Evolutionary conservation across 2,329 filamentous ascomycete species (phyloP).

Genomic region (Keithomyces neogunnii): DNA sequence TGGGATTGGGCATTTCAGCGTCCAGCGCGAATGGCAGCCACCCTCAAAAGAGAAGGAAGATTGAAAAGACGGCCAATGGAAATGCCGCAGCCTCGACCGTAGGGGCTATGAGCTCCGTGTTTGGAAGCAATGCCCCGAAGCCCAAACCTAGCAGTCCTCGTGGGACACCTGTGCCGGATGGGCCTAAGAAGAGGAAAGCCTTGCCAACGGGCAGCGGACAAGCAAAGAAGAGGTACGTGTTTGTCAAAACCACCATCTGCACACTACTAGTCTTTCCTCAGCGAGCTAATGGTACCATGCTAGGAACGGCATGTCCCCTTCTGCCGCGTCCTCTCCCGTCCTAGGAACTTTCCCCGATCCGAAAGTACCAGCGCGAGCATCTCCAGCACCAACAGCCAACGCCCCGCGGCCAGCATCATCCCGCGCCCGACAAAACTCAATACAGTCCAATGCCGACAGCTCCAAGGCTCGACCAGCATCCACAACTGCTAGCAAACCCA

Average conservation of each 20-base stretch:
- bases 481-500: constrained; percentile 41
- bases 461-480: constrained; percentile 21
- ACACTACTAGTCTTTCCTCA: constrained; percentile 1
- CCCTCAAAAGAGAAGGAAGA: constrained; percentile 69
- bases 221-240: constrained; percentile 67
- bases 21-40: constrained; percentile 44
- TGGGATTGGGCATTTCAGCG: constrained; percentile 60
- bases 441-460: constrained; percentile 49
- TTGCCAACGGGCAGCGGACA: constrained; percentile 57
- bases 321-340: constrained; percentile 67
- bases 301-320: constrained; percentile 52
- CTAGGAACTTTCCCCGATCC: constrained; percentile 59
- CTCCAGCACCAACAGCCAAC: constrained; percentile 47
- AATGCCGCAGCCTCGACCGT: constrained; percentile 7
- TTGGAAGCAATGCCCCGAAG: constrained; percentile 43
- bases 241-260: background rate
- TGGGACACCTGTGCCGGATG: constrained; percentile 59
- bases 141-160: constrained; percentile 55
- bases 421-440: constrained; percentile 68
- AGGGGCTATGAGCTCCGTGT: constrained; percentile 53
- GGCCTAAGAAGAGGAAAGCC: constrained; percentile 65
- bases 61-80: constrained; percentile 55
- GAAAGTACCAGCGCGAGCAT: constrained; percentile 41
- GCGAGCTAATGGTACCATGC: constrained; percentile 13
- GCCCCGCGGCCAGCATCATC: constrained; percentile 56